A percentile compares a stretch with the other conserved stretches of the same genome.
These are phyloP conservation scores for Ophiosphaerella herpotricha DNA, from an alignment of 2,329 filamentous ascomycete genomes.

Conservation along the genomic window DNA sequence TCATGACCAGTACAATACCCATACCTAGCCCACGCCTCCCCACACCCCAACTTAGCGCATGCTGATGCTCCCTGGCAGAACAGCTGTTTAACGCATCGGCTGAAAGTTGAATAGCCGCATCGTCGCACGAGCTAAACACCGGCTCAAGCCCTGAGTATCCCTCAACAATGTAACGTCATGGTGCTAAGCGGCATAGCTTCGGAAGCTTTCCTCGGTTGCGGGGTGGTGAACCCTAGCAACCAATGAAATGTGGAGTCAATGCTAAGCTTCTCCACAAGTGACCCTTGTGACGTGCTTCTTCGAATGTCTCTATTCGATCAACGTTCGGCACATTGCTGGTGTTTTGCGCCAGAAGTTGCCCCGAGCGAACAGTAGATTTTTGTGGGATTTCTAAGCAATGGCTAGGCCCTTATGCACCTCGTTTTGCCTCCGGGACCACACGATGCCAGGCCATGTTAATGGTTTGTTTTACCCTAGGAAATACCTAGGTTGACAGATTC, in stretches of 20 bases:
- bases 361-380: too few relatives aligned
- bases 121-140: background rate
- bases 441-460: too few relatives aligned
- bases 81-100: background rate
- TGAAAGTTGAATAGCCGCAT: background rate
- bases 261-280: slow-evolving; percentile 20
- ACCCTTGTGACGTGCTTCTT: slow-evolving; percentile 18
- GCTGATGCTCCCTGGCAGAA: slow-evolving; percentile 13
- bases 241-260: slow-evolving; percentile 1
- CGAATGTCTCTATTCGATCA: slow-evolving; percentile 2
- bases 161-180: slow-evolving; percentile 1
- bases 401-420: too few relatives aligned
- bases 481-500: too few relatives aligned
- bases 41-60: slow-evolving; percentile 18
- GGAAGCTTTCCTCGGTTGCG: background rate
- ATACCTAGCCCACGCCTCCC: slow-evolving; percentile 7
- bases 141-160: background rate
- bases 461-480: too few relatives aligned
- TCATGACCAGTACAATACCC: too few relatives aligned
- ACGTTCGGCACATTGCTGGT: background rate
- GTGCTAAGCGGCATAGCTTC: slow-evolving; percentile 6
- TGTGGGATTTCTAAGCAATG: too few relatives aligned
- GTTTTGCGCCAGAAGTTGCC: background rate
- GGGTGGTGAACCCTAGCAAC: slow-evolving; percentile 2
- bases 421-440: too few relatives aligned